A percentile compares a stretch with the other conserved stretches of the same genome.
phyloP scores from a whole-genome alignment of 176 grass and related monocot species.

The Miscanthus lutarioriparius region DNA sequence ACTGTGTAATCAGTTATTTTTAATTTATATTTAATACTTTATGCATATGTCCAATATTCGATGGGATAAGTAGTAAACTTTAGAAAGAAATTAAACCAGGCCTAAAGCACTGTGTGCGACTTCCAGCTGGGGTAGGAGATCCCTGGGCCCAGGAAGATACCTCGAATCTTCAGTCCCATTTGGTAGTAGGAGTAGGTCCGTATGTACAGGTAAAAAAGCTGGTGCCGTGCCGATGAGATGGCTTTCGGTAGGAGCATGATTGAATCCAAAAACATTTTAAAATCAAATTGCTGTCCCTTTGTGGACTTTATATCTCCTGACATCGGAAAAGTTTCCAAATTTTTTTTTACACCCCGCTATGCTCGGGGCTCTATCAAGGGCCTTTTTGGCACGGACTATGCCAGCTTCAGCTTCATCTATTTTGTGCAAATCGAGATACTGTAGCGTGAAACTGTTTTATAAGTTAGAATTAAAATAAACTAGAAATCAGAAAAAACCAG shows the following conservation, averaged over 20 bases:
- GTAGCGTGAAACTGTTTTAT: too few relatives aligned
- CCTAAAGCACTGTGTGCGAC: background rate
- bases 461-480: too few relatives aligned
- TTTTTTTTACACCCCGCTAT: constrained; percentile 24
- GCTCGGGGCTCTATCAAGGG: too few relatives aligned
- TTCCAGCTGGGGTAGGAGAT: constrained; percentile 11
- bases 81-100: too few relatives aligned
- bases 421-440: too few relatives aligned
- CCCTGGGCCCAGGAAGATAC: background rate
- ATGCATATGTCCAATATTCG: too few relatives aligned
- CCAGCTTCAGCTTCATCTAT: too few relatives aligned
- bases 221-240: background rate
- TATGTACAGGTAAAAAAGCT: background rate
- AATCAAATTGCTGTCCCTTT: background rate
- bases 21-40: too few relatives aligned
- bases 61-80: too few relatives aligned
- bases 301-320: background rate
- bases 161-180: constrained; percentile 8
- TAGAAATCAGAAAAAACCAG: too few relatives aligned
- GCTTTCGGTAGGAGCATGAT: constrained; percentile 10
- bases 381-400: too few relatives aligned
- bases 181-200: background rate
- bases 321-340: background rate
- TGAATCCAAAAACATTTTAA: background rate
- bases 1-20: too few relatives aligned